Evolutionary conservation across 108 stramenopile genomes (phyloP), one percentile per base, ranked within the genome.

Genomic region (Nitzschia inconspicua): DNA sequence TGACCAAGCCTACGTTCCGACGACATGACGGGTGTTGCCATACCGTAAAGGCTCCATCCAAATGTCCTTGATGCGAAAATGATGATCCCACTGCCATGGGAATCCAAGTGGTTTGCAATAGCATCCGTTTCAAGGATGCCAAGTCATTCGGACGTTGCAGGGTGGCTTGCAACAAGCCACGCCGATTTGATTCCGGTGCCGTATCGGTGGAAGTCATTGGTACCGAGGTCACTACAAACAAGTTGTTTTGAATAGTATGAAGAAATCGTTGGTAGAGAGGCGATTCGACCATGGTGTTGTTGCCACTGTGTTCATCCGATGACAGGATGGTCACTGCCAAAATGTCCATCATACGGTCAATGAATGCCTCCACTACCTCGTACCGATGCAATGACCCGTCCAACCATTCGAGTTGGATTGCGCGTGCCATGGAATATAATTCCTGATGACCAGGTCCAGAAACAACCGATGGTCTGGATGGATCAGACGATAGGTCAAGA

Each of bases 361-460:
- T 75, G 72, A 85, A 89, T 35, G 58, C 2, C 40, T 43, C 57
- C 0, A 85, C 82, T 41, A 84, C 70, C 3, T 73, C 67, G 59
- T 78, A 83, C 27, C 77, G 76, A 43, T 70, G 36, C 29, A 82
- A 65, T 26, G 54, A 20, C 27, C 87, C 87, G 5, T 30, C 28
- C 19, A 73, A 55, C 79, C 79, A 89, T 32, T 54, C 62, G 4
- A 47, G 43, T 29, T 83, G 83, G 26, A 78, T 66, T 0, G 22
- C 13, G 28, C 54, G 43, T 1, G 83, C 82, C 48, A 80, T 47
- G 27, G 76, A 71, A 25, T 69, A 58, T 0, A 76, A 44, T 39
- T 55, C 44, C 14, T 76, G 40, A 13, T n/a, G n/a, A n/a, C n/a
- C n/a, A n/a, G n/a, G n/a, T n/a, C n/a, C n/a, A n/a, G n/a, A n/a